These are phyloP conservation scores for Aspergillus awamori DNA, from an alignment of 2,329 filamentous ascomycete genomes.

Conservation along the genomic window DNA sequence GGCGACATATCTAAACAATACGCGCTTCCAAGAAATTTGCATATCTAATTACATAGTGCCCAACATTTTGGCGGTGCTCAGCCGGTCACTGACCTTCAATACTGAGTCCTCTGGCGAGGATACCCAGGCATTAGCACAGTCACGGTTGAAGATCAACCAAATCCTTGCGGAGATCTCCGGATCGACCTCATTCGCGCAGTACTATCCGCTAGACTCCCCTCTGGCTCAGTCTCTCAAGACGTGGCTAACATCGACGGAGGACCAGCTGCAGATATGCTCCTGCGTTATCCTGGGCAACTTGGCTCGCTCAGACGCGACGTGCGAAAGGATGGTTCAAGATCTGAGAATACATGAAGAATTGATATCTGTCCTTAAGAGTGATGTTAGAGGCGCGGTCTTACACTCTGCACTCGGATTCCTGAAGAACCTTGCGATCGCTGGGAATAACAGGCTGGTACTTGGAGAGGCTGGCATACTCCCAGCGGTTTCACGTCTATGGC, in stretches of 20 bases:
- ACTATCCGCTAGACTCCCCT: slow-evolving; percentile 43
- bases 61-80: slow-evolving; percentile 36
- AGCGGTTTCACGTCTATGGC: slow-evolving; percentile 44
- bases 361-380: slow-evolving; percentile 43
- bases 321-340: slow-evolving; percentile 43
- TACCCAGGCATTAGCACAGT: slow-evolving; percentile 36
- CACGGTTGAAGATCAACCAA: slow-evolving; percentile 45
- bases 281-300: slow-evolving; percentile 54
- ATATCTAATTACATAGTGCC: slow-evolving; percentile 38
- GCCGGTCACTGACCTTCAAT: slow-evolving; percentile 33
- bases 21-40: slow-evolving; percentile 43
- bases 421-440: slow-evolving; percentile 52
- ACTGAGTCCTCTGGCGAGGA: slow-evolving; percentile 37
- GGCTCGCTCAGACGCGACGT: slow-evolving; percentile 48
- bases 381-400: slow-evolving; percentile 45
- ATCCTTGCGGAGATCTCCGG: slow-evolving; percentile 46
- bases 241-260: slow-evolving; percentile 44
- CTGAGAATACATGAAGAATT: slow-evolving; percentile 45
- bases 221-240: slow-evolving; percentile 41
- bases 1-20: slow-evolving; percentile 39
- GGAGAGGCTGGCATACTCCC: slow-evolving; percentile 44
- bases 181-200: slow-evolving; percentile 37
- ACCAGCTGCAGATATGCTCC: slow-evolving; percentile 50
- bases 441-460: slow-evolving; percentile 44
- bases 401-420: slow-evolving; percentile 51